Base-by-base conservation (phyloP, 805 yeast species). In the Kluyveromyces aestuarii region DNA sequence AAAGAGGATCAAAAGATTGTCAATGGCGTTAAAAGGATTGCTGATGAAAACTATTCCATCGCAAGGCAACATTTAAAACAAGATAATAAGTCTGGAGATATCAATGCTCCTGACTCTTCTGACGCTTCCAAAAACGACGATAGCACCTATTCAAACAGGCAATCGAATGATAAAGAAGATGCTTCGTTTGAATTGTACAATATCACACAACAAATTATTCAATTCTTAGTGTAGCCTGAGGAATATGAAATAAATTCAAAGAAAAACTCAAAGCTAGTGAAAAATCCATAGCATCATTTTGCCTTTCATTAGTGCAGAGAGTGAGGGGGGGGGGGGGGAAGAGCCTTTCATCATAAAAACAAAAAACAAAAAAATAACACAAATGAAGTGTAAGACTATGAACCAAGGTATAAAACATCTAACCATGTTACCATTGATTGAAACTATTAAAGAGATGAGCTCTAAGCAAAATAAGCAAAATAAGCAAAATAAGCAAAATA, bases 161-260 rank as follows among this genome's bases (percentile, higher is more conserved):
- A 53, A 41, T 50, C 57, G 25, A 56, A 62, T 35, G 79, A 73
- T 40, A 75, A 71, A 52, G 84, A 80, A 52, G 84, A 80, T 58
- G 83, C 86, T 40, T 79, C 79, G 58, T 74, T 76, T 45, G 86
- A 81, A 62, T 69, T 81, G 56, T 80, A 77, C 64, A 80, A 79
- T 59, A 75, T 81, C 60, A 80, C 86, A 9, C 84, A 80, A 61
- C 86, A 81, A 66, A 81, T 81, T 47, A 71, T 81, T 57, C 84
- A 80, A 57, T 68, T 68, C 55, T 52, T 66, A 41, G 45, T 43
- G 36, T 43, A 27, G 10, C 17, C 5, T 6, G 3, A 40, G 10
- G 19, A 18, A 18, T 40, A 8, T 17, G 17, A 40, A 16, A 3
- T 6, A 11, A 17, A 37, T 3, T 3, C 6, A 16, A 19, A 17